Conservation (phyloP, 805 yeast species). For the Kodamaea laetipori region DNA sequence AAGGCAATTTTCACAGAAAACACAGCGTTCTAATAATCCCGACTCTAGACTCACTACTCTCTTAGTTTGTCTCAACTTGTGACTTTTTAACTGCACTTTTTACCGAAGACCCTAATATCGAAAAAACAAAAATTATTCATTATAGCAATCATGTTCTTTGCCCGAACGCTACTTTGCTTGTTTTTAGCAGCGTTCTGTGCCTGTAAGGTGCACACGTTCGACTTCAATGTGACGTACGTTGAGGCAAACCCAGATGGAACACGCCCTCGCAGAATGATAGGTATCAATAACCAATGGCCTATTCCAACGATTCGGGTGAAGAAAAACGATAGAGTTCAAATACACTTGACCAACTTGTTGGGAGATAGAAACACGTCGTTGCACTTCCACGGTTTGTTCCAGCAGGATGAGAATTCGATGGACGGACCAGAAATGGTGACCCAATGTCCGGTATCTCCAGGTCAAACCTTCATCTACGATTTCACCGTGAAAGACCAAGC, state of each 20-base stretch:
- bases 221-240: constrained; percentile 42
- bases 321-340: constrained; percentile 41
- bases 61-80: no score
- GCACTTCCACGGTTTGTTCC: constrained; percentile 50
- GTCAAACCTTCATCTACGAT: constrained; percentile 39
- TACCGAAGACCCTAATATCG: no score
- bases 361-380: constrained; percentile 40
- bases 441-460: constrained; percentile 49
- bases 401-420: constrained; percentile 39
- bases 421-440: constrained; percentile 50
- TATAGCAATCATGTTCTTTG: background rate
- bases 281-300: constrained; percentile 56
- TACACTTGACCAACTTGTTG: constrained; percentile 37
- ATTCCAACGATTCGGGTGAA: constrained; percentile 42
- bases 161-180: constrained; percentile 2
- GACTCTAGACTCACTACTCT: no score
- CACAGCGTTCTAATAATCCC: no score
- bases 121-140: no score
- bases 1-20: no score
- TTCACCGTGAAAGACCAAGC: constrained; percentile 39
- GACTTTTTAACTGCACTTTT: no score
- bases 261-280: constrained; percentile 52
- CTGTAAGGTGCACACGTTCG: constrained; percentile 30
- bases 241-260: constrained; percentile 60
- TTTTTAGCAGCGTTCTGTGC: constrained; percentile 1